Conservation (phyloP, 306 rosid genomes). For the Rosa multiflora region DNA sequence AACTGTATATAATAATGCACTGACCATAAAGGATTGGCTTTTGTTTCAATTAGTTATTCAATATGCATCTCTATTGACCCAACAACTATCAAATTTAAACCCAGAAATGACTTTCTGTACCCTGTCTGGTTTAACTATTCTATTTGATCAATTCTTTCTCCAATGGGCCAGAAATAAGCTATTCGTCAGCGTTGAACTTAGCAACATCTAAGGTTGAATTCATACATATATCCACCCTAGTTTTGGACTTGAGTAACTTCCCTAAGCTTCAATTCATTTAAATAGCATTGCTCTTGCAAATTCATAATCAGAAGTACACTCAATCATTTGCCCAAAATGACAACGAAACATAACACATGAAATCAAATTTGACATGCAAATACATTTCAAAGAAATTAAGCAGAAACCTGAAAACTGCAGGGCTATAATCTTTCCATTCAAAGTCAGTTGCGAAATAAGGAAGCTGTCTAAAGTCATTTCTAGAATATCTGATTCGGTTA, state of each 20-base stretch:
- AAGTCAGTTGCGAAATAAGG: constrained; percentile 24
- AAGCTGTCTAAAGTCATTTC: constrained; percentile 1
- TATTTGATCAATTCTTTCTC: neutral
- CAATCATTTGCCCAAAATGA: neutral
- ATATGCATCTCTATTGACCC: neutral
- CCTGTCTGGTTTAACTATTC: neutral
- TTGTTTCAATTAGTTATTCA: neutral
- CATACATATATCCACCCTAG: neutral
- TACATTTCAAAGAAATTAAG: neutral
- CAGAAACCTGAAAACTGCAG: constrained; percentile 45
- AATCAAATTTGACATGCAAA: neutral
- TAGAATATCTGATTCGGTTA: constrained; percentile 23
- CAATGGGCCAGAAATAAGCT: neutral
- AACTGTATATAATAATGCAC: neutral
- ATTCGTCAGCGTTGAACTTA: neutral
- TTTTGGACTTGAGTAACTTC: neutral
- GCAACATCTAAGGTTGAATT: neutral
- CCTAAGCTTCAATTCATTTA: neutral
- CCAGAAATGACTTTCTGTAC: neutral
- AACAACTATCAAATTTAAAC: neutral
- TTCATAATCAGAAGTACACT: neutral
- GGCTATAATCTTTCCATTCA: constrained; percentile 46
- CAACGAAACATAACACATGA: neutral
- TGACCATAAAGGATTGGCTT: neutral
- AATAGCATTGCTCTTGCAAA: neutral